Evolutionary conservation across 2,329 filamentous ascomycete genomes (phyloP).

Genomic region (Trichophyton schoenleinii): DNA sequence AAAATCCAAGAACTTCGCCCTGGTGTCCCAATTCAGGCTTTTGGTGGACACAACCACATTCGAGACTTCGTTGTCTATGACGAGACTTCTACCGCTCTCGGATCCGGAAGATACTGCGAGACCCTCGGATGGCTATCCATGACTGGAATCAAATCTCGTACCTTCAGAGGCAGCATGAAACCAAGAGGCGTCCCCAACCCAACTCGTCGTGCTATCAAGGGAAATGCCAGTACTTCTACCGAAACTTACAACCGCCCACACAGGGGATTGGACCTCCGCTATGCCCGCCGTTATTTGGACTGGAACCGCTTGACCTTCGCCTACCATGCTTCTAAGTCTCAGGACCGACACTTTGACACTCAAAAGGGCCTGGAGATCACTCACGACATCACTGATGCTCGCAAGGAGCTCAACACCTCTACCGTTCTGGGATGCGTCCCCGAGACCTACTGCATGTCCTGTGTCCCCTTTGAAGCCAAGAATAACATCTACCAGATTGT

Average conservation of each 20-base stretch:
- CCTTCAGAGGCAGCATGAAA: conserved; percentile 33
- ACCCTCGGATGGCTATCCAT: conserved; percentile 56
- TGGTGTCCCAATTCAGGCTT: conserved; percentile 49
- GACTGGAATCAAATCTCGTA: conserved; percentile 42
- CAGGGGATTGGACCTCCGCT: conserved; percentile 18
- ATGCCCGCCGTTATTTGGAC: conserved; percentile 52
- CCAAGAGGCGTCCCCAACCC: conserved; percentile 34
- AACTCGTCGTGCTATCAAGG: conserved; percentile 26
- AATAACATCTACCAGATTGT: conserved; percentile 46
- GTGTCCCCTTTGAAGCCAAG: conserved; percentile 40
- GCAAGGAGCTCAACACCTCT: conserved; percentile 44
- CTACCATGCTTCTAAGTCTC: conserved; percentile 46
- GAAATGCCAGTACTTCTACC: background rate
- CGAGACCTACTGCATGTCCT: conserved; percentile 42
- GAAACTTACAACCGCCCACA: conserved; percentile 2
- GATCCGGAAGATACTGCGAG: conserved; percentile 55
- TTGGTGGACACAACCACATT: conserved; percentile 53
- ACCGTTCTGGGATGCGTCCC: conserved; percentile 49
- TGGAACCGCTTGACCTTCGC: conserved; percentile 56
- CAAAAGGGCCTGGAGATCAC: conserved; percentile 37
- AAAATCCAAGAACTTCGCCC: conserved; percentile 47
- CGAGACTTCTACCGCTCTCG: conserved; percentile 47
- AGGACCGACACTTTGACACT: conserved; percentile 38
- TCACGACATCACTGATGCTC: conserved; percentile 38
- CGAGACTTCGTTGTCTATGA: conserved; percentile 55